Percentiles rank a stretch among this genome's conserved stretches.
These are phyloP conservation scores for Vaccinium myrtillus DNA, from an alignment of 148 eudicot species.

Conservation along the genomic window DNA sequence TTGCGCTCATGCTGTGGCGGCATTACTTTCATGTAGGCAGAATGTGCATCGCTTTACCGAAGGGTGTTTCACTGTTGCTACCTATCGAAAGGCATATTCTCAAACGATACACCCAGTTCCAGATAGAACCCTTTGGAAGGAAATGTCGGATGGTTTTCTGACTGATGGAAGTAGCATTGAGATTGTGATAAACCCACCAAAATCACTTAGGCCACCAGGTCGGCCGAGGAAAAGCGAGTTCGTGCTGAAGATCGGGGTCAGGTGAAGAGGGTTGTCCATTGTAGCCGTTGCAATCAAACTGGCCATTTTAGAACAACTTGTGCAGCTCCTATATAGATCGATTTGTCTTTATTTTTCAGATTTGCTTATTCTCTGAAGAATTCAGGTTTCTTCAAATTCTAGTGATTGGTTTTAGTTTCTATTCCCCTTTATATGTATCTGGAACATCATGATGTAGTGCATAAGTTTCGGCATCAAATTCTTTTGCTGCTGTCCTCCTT, in stretches of 20 bases:
- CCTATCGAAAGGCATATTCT: constrained; percentile 64
- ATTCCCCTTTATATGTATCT: neutral
- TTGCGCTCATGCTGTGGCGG: constrained; percentile 76
- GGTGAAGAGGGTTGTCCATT: constrained; percentile 63
- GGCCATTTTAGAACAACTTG: constrained; percentile 84
- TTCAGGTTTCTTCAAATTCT: neutral
- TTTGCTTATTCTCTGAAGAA: neutral
- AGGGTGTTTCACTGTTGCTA: constrained; percentile 61
- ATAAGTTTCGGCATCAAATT: neutral
- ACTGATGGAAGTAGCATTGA: constrained; percentile 22
- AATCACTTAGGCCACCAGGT: constrained; percentile 47
- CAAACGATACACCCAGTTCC: constrained; percentile 74
- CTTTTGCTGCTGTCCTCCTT: neutral
- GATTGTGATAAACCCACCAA: constrained; percentile 58
- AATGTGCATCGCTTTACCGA: constrained; percentile 68
- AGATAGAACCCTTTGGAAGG: constrained; percentile 53
- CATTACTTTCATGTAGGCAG: constrained; percentile 70
- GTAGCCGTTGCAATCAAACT: constrained; percentile 77
- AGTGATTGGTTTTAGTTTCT: neutral
- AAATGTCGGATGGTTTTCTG: constrained; percentile 14
- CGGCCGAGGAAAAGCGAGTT: constrained; percentile 52
- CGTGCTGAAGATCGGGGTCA: constrained; percentile 41
- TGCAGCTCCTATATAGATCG: constrained; percentile 53
- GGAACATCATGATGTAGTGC: neutral
- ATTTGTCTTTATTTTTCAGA: neutral